Percentiles rank a stretch among this genome's conserved stretches.
These are phyloP conservation scores for Fonsecaea monophora DNA, from an alignment of 2,329 filamentous ascomycete species.

Conservation along the genomic window DNA sequence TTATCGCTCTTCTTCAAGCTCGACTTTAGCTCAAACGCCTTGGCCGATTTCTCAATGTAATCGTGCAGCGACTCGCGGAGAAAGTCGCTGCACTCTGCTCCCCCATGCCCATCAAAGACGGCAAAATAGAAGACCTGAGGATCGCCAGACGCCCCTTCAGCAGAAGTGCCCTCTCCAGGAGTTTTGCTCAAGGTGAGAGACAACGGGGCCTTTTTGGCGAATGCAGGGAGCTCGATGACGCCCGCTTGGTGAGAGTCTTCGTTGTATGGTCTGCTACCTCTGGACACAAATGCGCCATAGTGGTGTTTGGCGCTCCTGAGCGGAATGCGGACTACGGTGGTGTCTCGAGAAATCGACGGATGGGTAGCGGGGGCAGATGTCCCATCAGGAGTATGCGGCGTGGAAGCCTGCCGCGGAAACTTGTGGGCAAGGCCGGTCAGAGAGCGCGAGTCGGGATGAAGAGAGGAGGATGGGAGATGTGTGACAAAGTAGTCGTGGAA, in stretches of 20 bases:
- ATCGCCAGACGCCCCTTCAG: conserved; percentile 78
- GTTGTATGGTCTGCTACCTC: conserved; percentile 86
- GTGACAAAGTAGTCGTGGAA: conserved; percentile 99
- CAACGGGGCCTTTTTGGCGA: conserved; percentile 81
- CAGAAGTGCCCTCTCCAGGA: conserved; percentile 59
- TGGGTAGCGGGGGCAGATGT: conserved; percentile 63
- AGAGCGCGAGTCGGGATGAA: conserved; percentile 81
- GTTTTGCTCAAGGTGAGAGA: conserved; percentile 55
- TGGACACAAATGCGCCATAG: conserved; percentile 79
- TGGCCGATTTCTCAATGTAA: conserved; percentile 84
- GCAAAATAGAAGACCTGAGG: conserved; percentile 98
- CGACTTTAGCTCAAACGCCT: conserved; percentile 77
- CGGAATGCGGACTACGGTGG: conserved; percentile 94
- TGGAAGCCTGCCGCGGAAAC: conserved; percentile 82
- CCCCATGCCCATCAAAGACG: conserved; percentile 95
- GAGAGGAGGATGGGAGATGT: conserved; percentile 88
- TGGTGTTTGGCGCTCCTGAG: conserved; percentile 94
- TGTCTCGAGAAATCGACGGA: conserved; percentile 70
- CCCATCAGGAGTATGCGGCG: conserved; percentile 70
- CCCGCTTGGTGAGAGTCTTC: conserved; percentile 95
- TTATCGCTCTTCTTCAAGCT: conserved; percentile 63
- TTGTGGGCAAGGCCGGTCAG: conserved; percentile 75
- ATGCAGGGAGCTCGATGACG: conserved; percentile 89
- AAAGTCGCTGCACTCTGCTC: conserved; percentile 85
- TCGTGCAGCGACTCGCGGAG: conserved; percentile 81